phyloP scores from a whole-genome alignment of 116 monocot species.

The Dioscorea cayenensis region DNA sequence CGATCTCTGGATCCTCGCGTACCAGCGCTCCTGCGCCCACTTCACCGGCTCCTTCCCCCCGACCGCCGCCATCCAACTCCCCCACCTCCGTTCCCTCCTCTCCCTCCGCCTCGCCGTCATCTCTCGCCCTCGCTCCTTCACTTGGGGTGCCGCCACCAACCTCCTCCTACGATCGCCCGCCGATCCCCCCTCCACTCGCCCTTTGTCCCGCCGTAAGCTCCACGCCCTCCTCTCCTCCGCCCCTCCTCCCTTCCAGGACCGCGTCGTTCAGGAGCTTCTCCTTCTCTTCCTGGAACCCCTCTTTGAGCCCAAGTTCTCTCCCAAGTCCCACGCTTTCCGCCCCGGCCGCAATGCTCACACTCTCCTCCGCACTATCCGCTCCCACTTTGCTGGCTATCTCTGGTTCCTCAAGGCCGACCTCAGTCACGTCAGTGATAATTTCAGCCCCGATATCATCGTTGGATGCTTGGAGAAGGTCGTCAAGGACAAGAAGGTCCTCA shows the following conservation, averaged over 20 bases:
- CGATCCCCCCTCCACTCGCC: conserved; percentile 29
- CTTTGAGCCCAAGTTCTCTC: conserved; percentile 69
- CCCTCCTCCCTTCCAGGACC: conserved; percentile 53
- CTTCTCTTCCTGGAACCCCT: conserved; percentile 61
- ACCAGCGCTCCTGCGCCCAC: conserved; percentile 58
- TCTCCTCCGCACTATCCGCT: conserved; percentile 52
- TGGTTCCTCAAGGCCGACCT: conserved; percentile 71
- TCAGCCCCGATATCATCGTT: conserved; percentile 25
- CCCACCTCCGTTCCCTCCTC: conserved; percentile 50
- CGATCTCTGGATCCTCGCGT: conserved; percentile 62
- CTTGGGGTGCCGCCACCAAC: conserved; percentile 29
- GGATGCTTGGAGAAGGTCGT: conserved; percentile 33
- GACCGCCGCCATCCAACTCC: conserved; percentile 30
- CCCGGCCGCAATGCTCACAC: conserved; percentile 61
- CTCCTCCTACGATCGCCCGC: conserved; percentile 36
- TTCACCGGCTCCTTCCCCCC: conserved; percentile 48
- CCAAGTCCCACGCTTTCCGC: conserved; percentile 53
- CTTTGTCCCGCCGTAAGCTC: conserved; percentile 31
- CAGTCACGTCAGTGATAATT: conserved; percentile 20
- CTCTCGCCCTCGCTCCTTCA: conserved; percentile 13
- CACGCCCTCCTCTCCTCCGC: conserved; percentile 14
- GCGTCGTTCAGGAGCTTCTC: conserved; percentile 59
- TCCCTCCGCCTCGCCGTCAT: conserved; percentile 30
- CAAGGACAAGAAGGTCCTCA: conserved; percentile 37
- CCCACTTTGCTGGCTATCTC: conserved; percentile 56